Percentiles rank a stretch among this genome's conserved stretches.
phyloP scores from a whole-genome alignment of 768 basidiomycete species.

The Termitomyces bulborhizus region DNA sequence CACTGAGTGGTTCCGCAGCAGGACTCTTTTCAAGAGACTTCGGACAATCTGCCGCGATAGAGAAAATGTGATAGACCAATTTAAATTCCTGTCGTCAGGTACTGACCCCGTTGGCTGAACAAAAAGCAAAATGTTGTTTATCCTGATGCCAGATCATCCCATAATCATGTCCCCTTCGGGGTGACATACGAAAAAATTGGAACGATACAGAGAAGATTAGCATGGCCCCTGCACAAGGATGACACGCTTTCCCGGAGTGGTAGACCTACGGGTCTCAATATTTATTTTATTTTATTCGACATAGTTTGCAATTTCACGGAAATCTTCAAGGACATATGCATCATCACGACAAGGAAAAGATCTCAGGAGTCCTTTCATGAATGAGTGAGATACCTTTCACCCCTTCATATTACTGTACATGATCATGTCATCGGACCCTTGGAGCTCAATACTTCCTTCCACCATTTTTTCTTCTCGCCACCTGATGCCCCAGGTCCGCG shows the following conservation, averaged over 20 bases:
- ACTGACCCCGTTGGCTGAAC: constrained; percentile 15
- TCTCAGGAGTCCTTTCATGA: not conserved
- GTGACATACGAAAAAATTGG: constrained; percentile 98
- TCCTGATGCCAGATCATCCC: too few species aligned
- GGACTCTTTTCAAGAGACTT: too few species aligned
- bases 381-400: not conserved
- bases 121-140: constrained; percentile 16
- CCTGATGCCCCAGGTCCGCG: constrained; percentile 14
- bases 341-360: too few species aligned
- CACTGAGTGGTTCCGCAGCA: not conserved
- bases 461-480: constrained; percentile 32
- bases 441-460: constrained; percentile 33
- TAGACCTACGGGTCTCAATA: constrained; percentile 48
- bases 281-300: constrained; percentile 26
- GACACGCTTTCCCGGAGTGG: constrained; percentile 98
- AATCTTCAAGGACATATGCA: too few species aligned
- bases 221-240: constrained; percentile 99
- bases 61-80: too few species aligned
- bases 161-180: constrained; percentile 66
- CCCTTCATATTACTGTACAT: not conserved
- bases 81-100: too few species aligned
- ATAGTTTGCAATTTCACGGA: not conserved
- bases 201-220: constrained; percentile 99
- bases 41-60: not conserved
- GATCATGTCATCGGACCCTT: constrained; percentile 15